These are phyloP conservation scores for Botrytis fragariae DNA, from an alignment of 2,329 filamentous ascomycete species.

Conservation along the genomic window DNA sequence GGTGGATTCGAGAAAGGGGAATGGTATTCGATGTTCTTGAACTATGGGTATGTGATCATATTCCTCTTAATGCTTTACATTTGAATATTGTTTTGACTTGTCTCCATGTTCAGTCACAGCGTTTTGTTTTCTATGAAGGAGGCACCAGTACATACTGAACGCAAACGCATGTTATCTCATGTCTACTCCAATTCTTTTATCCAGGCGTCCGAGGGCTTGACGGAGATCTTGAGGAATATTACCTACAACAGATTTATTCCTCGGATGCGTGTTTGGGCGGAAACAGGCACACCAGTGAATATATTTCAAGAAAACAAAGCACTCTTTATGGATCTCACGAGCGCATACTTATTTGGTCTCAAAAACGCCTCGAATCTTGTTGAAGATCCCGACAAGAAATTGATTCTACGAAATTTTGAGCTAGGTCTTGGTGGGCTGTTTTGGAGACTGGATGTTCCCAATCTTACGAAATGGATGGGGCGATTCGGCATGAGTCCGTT, in stretches of 20 bases:
- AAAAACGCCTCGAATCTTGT: background rate
- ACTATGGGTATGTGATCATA: background rate
- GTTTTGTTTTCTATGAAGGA: conserved; percentile 1
- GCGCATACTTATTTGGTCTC: background rate
- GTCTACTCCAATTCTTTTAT: conserved; percentile 14
- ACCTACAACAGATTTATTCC: background rate
- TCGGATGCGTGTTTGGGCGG: background rate
- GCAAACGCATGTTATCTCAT: background rate
- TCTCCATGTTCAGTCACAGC: background rate
- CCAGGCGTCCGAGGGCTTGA: background rate
- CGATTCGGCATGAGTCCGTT: background rate
- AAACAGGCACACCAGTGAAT: background rate
- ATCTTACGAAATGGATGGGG: background rate
- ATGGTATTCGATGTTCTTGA: background rate
- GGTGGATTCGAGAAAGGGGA: background rate
- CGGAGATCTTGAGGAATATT: background rate
- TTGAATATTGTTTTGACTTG: background rate
- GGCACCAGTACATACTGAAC: background rate
- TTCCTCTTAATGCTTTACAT: background rate
- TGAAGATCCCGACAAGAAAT: background rate
- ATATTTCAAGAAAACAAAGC: background rate
- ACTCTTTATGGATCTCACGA: conserved; percentile 7
- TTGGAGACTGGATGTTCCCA: background rate
- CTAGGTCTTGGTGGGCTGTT: background rate
- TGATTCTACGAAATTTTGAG: background rate